These are phyloP conservation scores for Naganishia vishniacii DNA, from an alignment of 768 basidiomycete genomes.

Conservation along the genomic window DNA sequence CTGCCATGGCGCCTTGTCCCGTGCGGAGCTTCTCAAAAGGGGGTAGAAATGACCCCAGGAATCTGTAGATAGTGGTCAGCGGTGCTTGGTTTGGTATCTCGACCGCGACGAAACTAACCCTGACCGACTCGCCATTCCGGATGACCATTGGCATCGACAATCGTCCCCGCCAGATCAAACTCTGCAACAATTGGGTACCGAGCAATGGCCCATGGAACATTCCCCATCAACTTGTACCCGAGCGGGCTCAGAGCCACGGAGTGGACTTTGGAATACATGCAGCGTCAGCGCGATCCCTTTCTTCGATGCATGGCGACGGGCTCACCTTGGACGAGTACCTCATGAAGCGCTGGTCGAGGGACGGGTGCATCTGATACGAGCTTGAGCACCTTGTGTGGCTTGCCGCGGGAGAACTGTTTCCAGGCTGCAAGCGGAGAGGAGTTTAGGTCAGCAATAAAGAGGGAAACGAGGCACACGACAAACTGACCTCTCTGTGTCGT, in stretches of 20 bases:
- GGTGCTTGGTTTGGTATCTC: background rate
- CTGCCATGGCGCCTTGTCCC: conserved; percentile 24
- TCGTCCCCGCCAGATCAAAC: conserved; percentile 60
- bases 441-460: background rate
- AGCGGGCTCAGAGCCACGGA: conserved; percentile 24
- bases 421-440: conserved; percentile 3
- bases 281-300: background rate
- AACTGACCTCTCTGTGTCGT: conserved; percentile 2
- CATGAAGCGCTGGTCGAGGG: conserved; percentile 42
- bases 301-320: background rate
- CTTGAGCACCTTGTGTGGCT: conserved; percentile 10
- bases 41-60: background rate
- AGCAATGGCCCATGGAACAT: conserved; percentile 53
- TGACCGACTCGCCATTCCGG: conserved; percentile 56
- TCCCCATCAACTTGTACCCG: conserved; percentile 27
- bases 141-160: conserved; percentile 58
- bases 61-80: conserved; percentile 6
- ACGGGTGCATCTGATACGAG: conserved; percentile 20
- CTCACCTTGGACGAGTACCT: conserved; percentile 53
- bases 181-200: conserved; percentile 58
- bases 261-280: conserved; percentile 3
- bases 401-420: conserved; percentile 20
- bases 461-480: background rate
- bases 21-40: conserved; percentile 14
- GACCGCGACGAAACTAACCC: conserved; percentile 47